phyloP scores from a whole-genome alignment of 257 asterid genomes.

The Leonotis leonurus region DNA sequence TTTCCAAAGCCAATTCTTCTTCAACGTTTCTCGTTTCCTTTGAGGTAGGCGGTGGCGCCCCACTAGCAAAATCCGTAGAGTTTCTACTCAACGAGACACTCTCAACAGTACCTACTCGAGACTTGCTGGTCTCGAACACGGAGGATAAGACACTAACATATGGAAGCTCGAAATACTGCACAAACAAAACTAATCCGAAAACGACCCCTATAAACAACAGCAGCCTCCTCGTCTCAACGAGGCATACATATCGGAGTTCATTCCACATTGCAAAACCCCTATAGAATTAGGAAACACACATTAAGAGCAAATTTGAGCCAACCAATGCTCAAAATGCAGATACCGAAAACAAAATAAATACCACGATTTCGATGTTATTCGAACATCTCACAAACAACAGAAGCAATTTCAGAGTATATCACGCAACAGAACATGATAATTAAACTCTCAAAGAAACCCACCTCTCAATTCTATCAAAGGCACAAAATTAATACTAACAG shows the following conservation, averaged over 20 bases:
- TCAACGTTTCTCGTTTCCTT: constrained; percentile 11
- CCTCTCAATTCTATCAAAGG: neutral
- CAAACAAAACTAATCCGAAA: constrained; percentile 44
- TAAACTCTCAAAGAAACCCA: neutral
- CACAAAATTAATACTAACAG: neutral
- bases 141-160: constrained; percentile 41
- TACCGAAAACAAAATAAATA: neutral
- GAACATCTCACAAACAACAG: neutral
- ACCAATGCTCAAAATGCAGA: neutral
- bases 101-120: constrained; percentile 13
- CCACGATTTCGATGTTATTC: neutral
- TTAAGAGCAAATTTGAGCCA: neutral
- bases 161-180: constrained; percentile 67
- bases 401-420: neutral
- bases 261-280: constrained; percentile 38
- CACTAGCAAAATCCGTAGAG: constrained; percentile 11
- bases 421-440: neutral
- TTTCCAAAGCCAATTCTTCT: constrained; percentile 17
- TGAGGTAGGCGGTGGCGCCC: constrained; percentile 8
- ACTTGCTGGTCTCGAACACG: constrained; percentile 28
- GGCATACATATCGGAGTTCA: constrained; percentile 28
- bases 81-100: constrained; percentile 24
- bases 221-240: constrained; percentile 47
- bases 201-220: constrained; percentile 45
- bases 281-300: constrained; percentile 1